A percentile compares a stretch with the other conserved stretches of the same genome.
phyloP scores from a whole-genome alignment of 768 basidiomycete species.

The Tephrocybe sp. region DNA sequence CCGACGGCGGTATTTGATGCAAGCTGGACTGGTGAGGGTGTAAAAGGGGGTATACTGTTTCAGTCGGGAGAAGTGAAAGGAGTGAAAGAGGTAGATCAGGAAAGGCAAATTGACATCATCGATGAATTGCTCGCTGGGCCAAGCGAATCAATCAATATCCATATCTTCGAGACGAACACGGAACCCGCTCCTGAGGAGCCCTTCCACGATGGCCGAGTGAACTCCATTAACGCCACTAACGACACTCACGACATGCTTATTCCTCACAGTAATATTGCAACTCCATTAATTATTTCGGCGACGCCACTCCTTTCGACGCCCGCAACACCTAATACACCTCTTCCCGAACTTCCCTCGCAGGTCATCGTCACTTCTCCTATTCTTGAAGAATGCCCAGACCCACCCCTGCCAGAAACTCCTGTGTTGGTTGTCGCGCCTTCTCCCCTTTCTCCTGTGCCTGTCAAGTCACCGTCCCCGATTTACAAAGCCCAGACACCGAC shows the following conservation, averaged over 20 bases:
- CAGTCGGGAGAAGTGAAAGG: neutral
- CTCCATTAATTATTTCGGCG: constrained; percentile 2
- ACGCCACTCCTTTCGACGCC: constrained; percentile 11
- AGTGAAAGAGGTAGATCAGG: neutral
- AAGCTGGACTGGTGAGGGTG: constrained; percentile 9
- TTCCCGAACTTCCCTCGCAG: constrained; percentile 3
- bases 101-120: constrained; percentile 1
- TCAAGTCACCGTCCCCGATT: neutral
- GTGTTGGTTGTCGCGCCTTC: constrained; percentile 1
- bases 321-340: constrained; percentile 8
- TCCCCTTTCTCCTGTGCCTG: constrained; percentile 18
- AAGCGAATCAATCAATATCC: constrained; percentile 7
- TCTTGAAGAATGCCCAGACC: constrained; percentile 34
- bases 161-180: constrained; percentile 6
- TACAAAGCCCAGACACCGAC: constrained; percentile 36
- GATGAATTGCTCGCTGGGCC: constrained; percentile 7
- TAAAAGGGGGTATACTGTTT: constrained; percentile 3
- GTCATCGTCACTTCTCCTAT: neutral
- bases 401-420: constrained; percentile 35
- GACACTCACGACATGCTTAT: constrained; percentile 5
- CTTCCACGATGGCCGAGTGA: neutral
- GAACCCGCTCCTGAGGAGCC: neutral
- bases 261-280: neutral
- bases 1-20: constrained; percentile 15
- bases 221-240: constrained; percentile 13